Conservation (phyloP, 495 filamentous ascomycete genomes). For the Aspergillus sparsus region DNA sequence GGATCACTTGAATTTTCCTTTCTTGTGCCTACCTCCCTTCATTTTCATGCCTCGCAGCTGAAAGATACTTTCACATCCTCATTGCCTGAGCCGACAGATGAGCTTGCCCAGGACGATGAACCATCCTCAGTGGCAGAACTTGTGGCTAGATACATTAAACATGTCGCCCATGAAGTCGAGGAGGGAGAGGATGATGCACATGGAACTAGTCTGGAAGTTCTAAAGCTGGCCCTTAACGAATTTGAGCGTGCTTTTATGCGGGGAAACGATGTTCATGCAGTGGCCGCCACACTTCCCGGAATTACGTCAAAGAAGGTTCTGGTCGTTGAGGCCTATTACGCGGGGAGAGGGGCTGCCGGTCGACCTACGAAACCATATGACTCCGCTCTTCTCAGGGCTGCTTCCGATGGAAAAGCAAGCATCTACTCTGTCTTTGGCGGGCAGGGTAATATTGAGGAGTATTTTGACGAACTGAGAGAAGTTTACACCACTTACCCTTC, state of each 20-base stretch:
- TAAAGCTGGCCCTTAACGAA: slow-evolving; percentile 87
- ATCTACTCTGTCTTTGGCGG: slow-evolving; percentile 95
- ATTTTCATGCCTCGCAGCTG: slow-evolving; percentile 92
- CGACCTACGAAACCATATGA: slow-evolving; percentile 84
- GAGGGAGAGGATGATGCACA: slow-evolving; percentile 87
- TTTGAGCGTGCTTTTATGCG: slow-evolving; percentile 93
- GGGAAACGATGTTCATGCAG: slow-evolving; percentile 93
- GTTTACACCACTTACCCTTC: slow-evolving; percentile 87
- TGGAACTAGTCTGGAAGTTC: slow-evolving; percentile 79
- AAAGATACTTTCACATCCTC: slow-evolving; percentile 83
- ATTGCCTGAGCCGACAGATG: slow-evolving; percentile 87
- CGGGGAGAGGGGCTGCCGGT: slow-evolving; percentile 78
- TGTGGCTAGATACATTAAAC: slow-evolving; percentile 87
- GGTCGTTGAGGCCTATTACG: slow-evolving; percentile 86
- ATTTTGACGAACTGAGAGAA: slow-evolving; percentile 94
- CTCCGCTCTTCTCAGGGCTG: slow-evolving; percentile 88
- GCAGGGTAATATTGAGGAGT: slow-evolving; percentile 99
- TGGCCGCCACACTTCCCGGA: slow-evolving; percentile 81
- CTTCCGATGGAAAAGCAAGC: slow-evolving; percentile 71
- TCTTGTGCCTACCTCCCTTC: slow-evolving; percentile 87
- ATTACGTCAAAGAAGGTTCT: slow-evolving; percentile 86
- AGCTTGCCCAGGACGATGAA: slow-evolving; percentile 96
- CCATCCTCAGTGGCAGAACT: slow-evolving; percentile 90
- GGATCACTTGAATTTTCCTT: slow-evolving; percentile 94
- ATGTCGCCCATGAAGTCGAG: slow-evolving; percentile 80